Evolutionary conservation across 1,284 basidiomycete genomes (phyloP), one percentile per base, ranked within the genome.

Genomic region (Trichosporon inkin): DNA sequence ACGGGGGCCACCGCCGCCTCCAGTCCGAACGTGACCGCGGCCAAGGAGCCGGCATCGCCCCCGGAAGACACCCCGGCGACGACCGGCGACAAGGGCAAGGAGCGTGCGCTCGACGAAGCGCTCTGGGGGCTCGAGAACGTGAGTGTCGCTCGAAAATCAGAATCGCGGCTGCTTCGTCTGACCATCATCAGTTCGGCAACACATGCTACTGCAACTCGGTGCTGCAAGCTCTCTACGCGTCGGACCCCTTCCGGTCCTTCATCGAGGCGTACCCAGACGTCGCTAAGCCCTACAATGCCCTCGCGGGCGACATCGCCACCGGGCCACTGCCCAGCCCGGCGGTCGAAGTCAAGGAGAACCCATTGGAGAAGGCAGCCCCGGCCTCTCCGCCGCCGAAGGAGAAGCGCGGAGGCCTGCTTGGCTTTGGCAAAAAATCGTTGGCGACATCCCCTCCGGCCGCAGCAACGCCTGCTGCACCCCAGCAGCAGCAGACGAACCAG

Each of bases 161-260:
- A 7, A 20, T 11, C 57, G 54, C 58, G 19, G 32, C 59, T 37
- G 14, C 10, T 19, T 22, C 36, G 35, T 60, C 58, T 32, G 28
- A 32, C 28, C 28, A 32, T 32, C 67, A 89, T 32, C 67, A 89
- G 86, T 89, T 89, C 78, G 88, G 88, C 47, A 90, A 90, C 75
- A 90, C 88, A 34, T 90, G 89, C 80, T 99, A 99, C 78, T 93
- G 90, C 81, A 99, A 98, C 80, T 98, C 95, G 16, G 91, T 99
- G 28, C 84, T 99, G 10, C 95, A 99, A 77, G 88, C 95, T 0
- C 85, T 99, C 57, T 99, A 97, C 79, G 89, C 88, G 67, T 90
- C 89, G 67, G 77, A 82, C n/a, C 88, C 89, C 0, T 90, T 92
- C 72, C 83, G 89, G 39, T 84, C 89, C 44, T 86, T 89, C 60